These are phyloP conservation scores for Colletotrichum sp. DNA, from an alignment of 2,329 filamentous ascomycete species.

Conservation along the genomic window DNA sequence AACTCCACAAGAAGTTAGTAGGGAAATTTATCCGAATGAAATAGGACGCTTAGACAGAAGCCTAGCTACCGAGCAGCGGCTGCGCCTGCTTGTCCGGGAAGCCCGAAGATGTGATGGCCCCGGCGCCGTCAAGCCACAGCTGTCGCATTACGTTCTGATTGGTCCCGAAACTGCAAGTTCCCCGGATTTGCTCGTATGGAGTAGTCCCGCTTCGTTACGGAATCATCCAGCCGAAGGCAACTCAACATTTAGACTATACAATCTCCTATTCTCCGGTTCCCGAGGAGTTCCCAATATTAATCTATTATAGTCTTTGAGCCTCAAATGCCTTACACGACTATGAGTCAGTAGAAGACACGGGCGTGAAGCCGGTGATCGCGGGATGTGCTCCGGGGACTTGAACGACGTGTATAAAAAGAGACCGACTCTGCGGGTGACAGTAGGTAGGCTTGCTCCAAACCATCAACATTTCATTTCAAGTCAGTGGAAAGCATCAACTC, in stretches of 20 bases:
- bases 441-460: fast-evolving
- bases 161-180: fast-evolving
- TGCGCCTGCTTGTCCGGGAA: too few species aligned
- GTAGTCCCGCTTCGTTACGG: too few species aligned
- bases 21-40: too few species aligned
- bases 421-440: too few species aligned
- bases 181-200: too few species aligned
- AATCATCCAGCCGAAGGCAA: neutral
- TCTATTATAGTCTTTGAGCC: neutral
- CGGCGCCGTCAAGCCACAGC: fast-evolving
- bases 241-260: neutral
- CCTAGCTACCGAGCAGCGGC: too few species aligned
- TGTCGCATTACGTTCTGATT: too few species aligned
- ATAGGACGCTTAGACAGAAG: too few species aligned
- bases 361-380: neutral
- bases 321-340: neutral
- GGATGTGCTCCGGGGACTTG: neutral
- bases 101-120: too few species aligned
- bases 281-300: neutral
- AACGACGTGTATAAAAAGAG: neutral
- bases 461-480: fast-evolving
- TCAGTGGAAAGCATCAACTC: fast-evolving
- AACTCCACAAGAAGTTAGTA: too few species aligned
- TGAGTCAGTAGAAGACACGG: neutral
- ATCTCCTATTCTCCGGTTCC: neutral